These are phyloP conservation scores for Mucor mucedo DNA, from an alignment of 371 early-diverging fungal species.

Conservation along the genomic window DNA sequence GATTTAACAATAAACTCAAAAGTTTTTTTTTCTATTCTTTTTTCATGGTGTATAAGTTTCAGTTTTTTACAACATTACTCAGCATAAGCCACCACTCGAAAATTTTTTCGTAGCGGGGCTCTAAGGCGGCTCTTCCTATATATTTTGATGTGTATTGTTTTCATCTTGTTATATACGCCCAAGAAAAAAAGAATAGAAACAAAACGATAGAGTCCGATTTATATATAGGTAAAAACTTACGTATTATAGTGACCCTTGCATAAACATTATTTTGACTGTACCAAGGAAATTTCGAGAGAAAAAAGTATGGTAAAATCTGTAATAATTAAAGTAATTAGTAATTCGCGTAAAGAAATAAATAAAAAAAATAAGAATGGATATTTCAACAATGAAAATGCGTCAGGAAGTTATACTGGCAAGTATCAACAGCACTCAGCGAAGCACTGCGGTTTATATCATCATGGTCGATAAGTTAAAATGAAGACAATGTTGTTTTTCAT, in stretches of 20 bases:
- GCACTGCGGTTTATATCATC: slow-evolving; percentile 48
- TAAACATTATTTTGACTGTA: neutral
- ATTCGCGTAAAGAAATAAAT: neutral
- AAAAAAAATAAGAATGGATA: neutral
- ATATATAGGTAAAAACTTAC: neutral
- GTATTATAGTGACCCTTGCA: neutral
- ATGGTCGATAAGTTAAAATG: slow-evolving; percentile 50
- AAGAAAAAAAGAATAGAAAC: neutral
- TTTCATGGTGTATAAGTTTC: slow-evolving; percentile 14
- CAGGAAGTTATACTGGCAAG: slow-evolving; percentile 53
- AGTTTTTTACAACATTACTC: slow-evolving; percentile 29
- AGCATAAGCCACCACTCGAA: slow-evolving; percentile 26
- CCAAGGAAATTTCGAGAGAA: neutral
- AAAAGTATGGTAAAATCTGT: neutral
- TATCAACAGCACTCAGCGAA: slow-evolving; percentile 53
- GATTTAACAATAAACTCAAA: neutral
- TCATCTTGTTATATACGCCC: slow-evolving; percentile 27
- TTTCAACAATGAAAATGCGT: slow-evolving; percentile 11
- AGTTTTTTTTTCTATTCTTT: neutral
- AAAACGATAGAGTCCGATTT: neutral
- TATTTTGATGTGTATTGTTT: slow-evolving; percentile 36
- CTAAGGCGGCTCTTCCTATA: slow-evolving; percentile 42
- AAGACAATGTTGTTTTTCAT: slow-evolving; percentile 43
- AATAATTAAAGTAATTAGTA: neutral
- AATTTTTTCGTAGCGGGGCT: slow-evolving; percentile 21